Evolutionary conservation across 257 asterid genomes (phyloP).

Genomic region (Penstemon eatonii): DNA sequence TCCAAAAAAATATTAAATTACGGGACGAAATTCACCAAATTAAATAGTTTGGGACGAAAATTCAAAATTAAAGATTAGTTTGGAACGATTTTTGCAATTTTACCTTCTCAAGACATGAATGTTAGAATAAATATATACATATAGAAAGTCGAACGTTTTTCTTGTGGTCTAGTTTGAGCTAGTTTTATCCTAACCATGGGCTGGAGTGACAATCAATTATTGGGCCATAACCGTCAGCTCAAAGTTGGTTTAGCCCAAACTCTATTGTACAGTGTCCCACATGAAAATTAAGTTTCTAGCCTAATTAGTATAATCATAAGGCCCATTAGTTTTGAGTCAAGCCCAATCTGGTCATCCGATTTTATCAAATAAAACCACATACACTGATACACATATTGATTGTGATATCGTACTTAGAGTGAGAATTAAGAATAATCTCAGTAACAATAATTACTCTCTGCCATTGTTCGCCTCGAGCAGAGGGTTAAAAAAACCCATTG

Average conservation of each 20-base stretch:
- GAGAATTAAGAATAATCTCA: conserved; percentile 25
- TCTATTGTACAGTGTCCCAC: no score
- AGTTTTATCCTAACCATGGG: neutral
- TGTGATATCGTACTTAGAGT: conserved; percentile 5
- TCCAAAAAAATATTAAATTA: no score
- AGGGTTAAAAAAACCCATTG: conserved; percentile 6
- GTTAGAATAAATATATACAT: no score
- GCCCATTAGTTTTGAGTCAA: no score
- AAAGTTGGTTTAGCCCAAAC: neutral
- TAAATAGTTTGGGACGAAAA: no score
- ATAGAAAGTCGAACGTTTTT: no score
- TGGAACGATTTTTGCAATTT: no score
- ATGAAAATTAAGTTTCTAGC: neutral
- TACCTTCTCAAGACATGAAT: no score
- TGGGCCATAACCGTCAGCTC: neutral
- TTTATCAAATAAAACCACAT: neutral
- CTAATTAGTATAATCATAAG: neutral
- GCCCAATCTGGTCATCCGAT: neutral
- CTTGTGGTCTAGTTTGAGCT: no score
- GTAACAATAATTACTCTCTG: conserved; percentile 15
- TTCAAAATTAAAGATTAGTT: no score
- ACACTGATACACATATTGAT: no score
- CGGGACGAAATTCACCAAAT: no score
- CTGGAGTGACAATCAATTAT: neutral
- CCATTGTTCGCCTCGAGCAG: conserved; percentile 31